A percentile compares a stretch with the other conserved stretches of the same genome.
phyloP scores from a whole-genome alignment of 805 yeast genomes.

The Candida morakotiae region DNA sequence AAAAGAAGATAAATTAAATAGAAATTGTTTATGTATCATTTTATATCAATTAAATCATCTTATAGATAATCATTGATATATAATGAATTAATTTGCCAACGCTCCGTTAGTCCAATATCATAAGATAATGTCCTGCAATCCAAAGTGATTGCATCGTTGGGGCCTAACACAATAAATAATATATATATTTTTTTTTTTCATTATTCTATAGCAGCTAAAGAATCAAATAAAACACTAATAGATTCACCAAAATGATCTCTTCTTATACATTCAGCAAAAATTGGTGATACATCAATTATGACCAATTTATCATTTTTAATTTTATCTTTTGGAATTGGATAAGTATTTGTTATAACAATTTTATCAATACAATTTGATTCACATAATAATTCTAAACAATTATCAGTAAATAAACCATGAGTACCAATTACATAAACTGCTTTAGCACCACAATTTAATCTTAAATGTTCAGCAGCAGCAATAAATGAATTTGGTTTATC shows the following conservation, averaged over 20 bases:
- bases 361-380: conserved; percentile 81
- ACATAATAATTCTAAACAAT: conserved; percentile 75
- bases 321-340: conserved; percentile 69
- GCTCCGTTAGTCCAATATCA: conserved; percentile 54
- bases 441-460: conserved; percentile 94
- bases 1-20: conserved; percentile 16
- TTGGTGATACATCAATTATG: conserved; percentile 89
- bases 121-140: conserved; percentile 45
- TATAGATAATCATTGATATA: background rate
- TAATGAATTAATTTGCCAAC: conserved; percentile 40
- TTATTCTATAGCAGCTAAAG: conserved; percentile 57
- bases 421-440: conserved; percentile 89
- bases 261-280: conserved; percentile 96
- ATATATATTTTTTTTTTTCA: background rate
- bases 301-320: conserved; percentile 64
- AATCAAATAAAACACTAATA: conserved; percentile 88
- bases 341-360: conserved; percentile 93
- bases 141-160: conserved; percentile 53
- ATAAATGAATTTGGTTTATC: conserved; percentile 92
- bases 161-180: background rate
- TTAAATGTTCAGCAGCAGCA: conserved; percentile 97
- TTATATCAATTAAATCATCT: background rate
- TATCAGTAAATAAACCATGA: conserved; percentile 90
- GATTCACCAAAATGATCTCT: conserved; percentile 98
- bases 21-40: conserved; percentile 2